Conservation (phyloP, 2,329 filamentous ascomycete species). For the Neurospora crassa region DNA sequence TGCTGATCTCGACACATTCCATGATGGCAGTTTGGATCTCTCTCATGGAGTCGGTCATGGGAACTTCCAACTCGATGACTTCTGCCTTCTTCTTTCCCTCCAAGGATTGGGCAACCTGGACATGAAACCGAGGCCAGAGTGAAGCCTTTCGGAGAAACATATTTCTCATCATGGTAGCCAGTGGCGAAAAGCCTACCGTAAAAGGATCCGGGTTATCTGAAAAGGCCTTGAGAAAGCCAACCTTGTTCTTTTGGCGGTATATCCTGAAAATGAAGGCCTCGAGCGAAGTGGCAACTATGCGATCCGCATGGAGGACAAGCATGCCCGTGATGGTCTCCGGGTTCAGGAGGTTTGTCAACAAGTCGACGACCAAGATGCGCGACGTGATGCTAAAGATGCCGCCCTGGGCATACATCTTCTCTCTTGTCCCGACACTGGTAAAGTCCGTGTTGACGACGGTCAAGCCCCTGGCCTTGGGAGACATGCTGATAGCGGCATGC, state of each 20-base stretch:
- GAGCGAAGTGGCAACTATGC: conserved; percentile 72
- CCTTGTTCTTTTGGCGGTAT: conserved; percentile 89
- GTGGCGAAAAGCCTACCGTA: conserved; percentile 74
- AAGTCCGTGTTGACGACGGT: conserved; percentile 91
- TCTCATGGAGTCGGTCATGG: conserved; percentile 90
- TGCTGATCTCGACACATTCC: conserved; percentile 92
- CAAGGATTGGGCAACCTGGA: conserved; percentile 77
- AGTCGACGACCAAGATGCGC: conserved; percentile 86
- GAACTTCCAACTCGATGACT: conserved; percentile 91
- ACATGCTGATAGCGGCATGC: conserved; percentile 82
- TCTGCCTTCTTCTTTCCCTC: conserved; percentile 91
- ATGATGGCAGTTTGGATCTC: conserved; percentile 90
- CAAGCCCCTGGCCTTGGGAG: conserved; percentile 72
- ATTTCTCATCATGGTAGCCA: conserved; percentile 86
- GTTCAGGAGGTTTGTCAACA: conserved; percentile 74
- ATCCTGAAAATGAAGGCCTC: conserved; percentile 94
- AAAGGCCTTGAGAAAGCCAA: conserved; percentile 90
- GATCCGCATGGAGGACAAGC: conserved; percentile 80
- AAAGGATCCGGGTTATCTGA: conserved; percentile 91
- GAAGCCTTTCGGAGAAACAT: conserved; percentile 83
- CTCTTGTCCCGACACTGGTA: conserved; percentile 75
- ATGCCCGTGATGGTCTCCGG: conserved; percentile 81
- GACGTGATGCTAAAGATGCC: conserved; percentile 96
- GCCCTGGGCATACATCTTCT: conserved; percentile 84
- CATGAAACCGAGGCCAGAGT: conserved; percentile 88